Conservation (phyloP, 768 basidiomycete species). For the Podaxis carcinomalis region DNA sequence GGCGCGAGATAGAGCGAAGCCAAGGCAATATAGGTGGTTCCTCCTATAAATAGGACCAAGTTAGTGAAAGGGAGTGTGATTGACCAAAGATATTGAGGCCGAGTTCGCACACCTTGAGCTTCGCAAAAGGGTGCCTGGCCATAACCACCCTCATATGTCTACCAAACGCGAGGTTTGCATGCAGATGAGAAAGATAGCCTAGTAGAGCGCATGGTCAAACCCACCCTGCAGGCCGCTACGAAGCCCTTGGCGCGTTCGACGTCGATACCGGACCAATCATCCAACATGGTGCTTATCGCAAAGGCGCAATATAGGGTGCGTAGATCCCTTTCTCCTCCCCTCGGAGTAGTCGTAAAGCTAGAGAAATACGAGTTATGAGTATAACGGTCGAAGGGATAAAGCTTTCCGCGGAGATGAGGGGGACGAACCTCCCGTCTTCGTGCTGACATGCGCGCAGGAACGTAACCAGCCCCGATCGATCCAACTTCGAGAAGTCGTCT, state of each 20-base stretch:
- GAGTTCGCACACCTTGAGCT: conserved; percentile 61
- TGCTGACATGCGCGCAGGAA: conserved; percentile 74
- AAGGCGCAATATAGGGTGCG: conserved; percentile 87
- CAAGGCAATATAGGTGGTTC: conserved; percentile 89
- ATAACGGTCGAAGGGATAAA: conserved; percentile 3
- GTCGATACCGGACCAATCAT: conserved; percentile 76
- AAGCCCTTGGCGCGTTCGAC: conserved; percentile 57
- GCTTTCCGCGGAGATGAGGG: neutral
- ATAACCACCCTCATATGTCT: conserved; percentile 95
- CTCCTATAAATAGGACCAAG: conserved; percentile 46
- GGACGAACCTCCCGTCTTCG: conserved; percentile 74
- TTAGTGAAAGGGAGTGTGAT: neutral
- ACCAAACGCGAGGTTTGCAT: conserved; percentile 8
- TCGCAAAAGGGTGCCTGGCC: conserved; percentile 80
- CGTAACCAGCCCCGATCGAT: conserved; percentile 59
- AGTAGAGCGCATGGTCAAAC: conserved; percentile 16
- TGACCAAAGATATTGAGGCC: neutral
- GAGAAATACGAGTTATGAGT: conserved; percentile 20
- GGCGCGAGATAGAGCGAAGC: conserved; percentile 64
- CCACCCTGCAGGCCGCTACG: conserved; percentile 69
- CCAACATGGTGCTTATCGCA: conserved; percentile 71
- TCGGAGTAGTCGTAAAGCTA: conserved; percentile 73
- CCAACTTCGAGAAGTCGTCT: conserved; percentile 75
- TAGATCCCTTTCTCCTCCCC: conserved; percentile 69
- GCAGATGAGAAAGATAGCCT: neutral